Base-by-base conservation (phyloP, 352 stramenopile species). In the Pythium sp. region DNA sequence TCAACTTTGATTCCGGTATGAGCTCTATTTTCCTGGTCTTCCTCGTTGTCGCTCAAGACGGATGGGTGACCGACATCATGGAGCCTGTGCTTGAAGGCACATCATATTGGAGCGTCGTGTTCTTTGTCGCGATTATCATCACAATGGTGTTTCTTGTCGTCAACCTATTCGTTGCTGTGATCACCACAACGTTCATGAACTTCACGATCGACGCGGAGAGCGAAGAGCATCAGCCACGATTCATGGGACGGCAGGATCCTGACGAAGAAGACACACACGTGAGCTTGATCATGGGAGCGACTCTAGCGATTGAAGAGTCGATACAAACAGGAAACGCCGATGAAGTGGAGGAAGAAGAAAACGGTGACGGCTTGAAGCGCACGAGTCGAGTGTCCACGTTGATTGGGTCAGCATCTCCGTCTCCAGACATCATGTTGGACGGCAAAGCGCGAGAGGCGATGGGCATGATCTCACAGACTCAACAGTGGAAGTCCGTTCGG, bases 181-280 rank as follows among this genome's bases (percentile, higher is more conserved):
- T 94, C 69, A 94, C 86, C 5, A 94, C 86, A 3, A 80, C 84
- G 15, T 94, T 94, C 63, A 94, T 94, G 84, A 93, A 88, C 54
- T 91, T 91, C 38, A 85, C 81, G 11, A 72, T 89, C 14, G 85
- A 89, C 58, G 78, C 76, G 5, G 68, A 79, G 11, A 65, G 62
- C 26, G 76, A 84, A 15, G 65, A 72, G 65, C 66, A 83, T 3
- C 74, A 74, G 1, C 71, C 73, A 1, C 68, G 76, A 4, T 83
- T 68, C 43, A 86, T 86, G 77, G 74, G 81, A 41, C 89, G 90
- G 56, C 77, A 91, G 64, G 73, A 87, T 53, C 77, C 71, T 3
- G 58, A 76, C 4, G 82, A 80, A 24, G 86, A 94, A 61, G 86
- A 89, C 43, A 90, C 83, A 0, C 84, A 86, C n/a, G 82, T 94